These are phyloP conservation scores for Funneliformis mosseae DNA, from an alignment of 192 early-diverging fungal genomes.

Conservation along the genomic window DNA sequence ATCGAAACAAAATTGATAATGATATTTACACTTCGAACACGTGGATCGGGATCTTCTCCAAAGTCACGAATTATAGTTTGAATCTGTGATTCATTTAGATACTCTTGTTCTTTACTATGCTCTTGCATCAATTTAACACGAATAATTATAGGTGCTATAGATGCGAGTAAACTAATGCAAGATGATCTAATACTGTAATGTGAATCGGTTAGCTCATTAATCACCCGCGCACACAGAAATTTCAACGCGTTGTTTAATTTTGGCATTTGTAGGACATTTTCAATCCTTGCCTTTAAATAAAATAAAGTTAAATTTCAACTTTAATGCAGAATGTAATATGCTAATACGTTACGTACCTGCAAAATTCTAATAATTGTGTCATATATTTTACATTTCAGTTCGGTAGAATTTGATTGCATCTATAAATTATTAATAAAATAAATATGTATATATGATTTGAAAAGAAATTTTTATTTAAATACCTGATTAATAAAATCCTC, in stretches of 20 bases:
- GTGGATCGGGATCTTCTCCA: constrained; percentile 50
- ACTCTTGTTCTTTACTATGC: neutral
- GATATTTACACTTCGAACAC: constrained; percentile 52
- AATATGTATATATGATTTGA: neutral
- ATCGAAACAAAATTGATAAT: neutral
- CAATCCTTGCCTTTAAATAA: constrained; percentile 1
- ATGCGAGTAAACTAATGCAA: constrained; percentile 48
- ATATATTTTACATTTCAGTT: constrained; percentile 34
- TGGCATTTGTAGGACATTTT: neutral
- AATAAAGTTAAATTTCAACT: neutral
- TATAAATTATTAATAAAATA: constrained; percentile 6
- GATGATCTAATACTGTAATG: constrained; percentile 54
- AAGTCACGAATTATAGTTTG: constrained; percentile 55
- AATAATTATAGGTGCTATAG: constrained; percentile 42
- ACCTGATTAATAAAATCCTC: constrained; percentile 43
- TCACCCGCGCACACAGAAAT: constrained; percentile 39
- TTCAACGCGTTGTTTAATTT: constrained; percentile 40
- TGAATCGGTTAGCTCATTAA: constrained; percentile 47
- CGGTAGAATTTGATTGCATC: constrained; percentile 45
- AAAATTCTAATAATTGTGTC: constrained; percentile 26
- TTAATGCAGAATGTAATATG: neutral
- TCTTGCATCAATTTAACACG: neutral
- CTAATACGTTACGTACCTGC: constrained; percentile 10
- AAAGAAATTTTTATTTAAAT: neutral
- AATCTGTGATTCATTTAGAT: constrained; percentile 43